Evolutionary conservation across 306 rosid species (phyloP), one percentile per base, ranked within the genome.

Genomic region (Astragalus glycyphyllos): DNA sequence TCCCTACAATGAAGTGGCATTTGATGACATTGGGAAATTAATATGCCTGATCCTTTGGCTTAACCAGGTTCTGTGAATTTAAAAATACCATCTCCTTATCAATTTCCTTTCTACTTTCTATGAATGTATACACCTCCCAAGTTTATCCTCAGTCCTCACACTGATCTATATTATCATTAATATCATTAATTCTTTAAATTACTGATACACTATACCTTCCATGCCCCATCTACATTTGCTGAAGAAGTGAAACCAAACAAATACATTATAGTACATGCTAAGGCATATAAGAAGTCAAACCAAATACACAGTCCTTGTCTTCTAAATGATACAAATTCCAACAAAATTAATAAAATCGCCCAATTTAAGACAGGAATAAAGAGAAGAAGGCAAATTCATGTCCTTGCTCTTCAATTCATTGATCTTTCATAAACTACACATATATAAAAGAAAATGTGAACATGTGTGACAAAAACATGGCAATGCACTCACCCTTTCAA

Each of bases 271-370:
- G n/a, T n/a, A 13, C 53, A 53, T 63, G 14, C 12, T 41, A 40
- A 41, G n/a, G 65, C 64, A 40, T 40, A 55, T 14, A 62, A 38
- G 63, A 49, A 14, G 34, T 67, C 46, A 62, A 50, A 62, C 71
- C 71, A 40, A 38, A 45, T 3, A 38, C 26, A 2, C 61, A 49
- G 38, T 49, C 26, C 45, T 20, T 6, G 45, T 7, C 65, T 63
- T 29, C 23, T 41, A 58, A 13, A 49, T 23, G 11, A 70, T 54
- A 44, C 34, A 53, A 34, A 16, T 23, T 12, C 51, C 31, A 61
- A 50, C 11, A 77, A 51, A 14, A 53, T 11, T 61, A 35, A 49
- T 60, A 49, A 14, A 62, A 42, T 15, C 53, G 49, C 12, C 31
- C 51, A 49, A 12, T 5, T 5, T 13, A 48, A 48, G 15, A 49